Evolutionary conservation across 352 stramenopile genomes (phyloP).

Genomic region (Albugo candida): DNA sequence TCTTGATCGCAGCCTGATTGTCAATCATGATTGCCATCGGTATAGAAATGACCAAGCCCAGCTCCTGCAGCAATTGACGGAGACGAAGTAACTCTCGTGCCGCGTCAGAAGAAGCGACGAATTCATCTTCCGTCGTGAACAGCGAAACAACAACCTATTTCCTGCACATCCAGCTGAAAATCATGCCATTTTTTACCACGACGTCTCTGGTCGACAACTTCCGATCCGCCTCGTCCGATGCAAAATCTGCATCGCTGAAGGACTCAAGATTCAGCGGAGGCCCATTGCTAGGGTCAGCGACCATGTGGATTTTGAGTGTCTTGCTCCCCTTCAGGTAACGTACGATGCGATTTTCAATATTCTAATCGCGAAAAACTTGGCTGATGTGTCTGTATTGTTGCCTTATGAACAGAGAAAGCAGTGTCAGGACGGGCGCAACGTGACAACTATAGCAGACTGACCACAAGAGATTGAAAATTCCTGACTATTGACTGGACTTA

Average conservation of each 20-base stretch:
- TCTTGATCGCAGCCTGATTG: conserved; percentile 3
- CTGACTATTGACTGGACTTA: too few relatives aligned
- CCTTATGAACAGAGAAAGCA: neutral
- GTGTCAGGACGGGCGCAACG: too few relatives aligned
- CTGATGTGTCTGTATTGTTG: too few relatives aligned
- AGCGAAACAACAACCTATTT: conserved; percentile 6
- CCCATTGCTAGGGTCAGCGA: neutral
- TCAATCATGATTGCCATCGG: conserved; percentile 1
- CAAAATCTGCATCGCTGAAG: conserved; percentile 12
- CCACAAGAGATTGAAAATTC: too few relatives aligned
- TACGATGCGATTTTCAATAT: conserved; percentile 7
- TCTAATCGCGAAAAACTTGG: too few relatives aligned
- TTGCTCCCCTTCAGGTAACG: conserved; percentile 11
- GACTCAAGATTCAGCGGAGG: neutral
- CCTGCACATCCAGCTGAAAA: conserved; percentile 3
- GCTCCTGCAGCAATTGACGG: conserved; percentile 3
- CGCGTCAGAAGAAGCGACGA: conserved; percentile 2
- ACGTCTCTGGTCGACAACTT: conserved; percentile 10
- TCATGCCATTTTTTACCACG: conserved; percentile 5
- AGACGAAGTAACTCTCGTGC: conserved; percentile 2
- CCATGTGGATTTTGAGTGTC: neutral
- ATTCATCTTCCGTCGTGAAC: conserved; percentile 10
- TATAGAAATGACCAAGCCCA: neutral
- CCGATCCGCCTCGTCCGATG: conserved; percentile 5
- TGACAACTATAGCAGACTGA: too few relatives aligned